Percentiles rank a stretch among this genome's conserved stretches.
Conservation (phyloP, 257 asterid genomes). For the Cordia subcordata region DNA sequence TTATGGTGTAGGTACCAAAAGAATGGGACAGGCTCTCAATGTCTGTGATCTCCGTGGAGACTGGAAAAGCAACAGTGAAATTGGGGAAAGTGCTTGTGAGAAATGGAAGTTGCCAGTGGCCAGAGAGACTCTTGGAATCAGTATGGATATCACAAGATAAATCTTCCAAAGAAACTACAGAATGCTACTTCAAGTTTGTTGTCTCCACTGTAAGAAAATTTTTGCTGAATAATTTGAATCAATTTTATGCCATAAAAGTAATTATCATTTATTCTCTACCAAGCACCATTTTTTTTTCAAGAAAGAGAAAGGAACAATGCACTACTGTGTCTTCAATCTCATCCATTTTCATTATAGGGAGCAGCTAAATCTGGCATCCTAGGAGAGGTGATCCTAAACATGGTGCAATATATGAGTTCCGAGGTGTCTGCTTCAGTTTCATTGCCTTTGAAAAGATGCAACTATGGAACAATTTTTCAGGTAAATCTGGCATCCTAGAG, state of each 20-base stretch:
- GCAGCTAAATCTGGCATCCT: constrained; percentile 66
- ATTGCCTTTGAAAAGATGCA: constrained; percentile 68
- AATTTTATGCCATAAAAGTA: not conserved
- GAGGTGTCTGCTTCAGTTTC: constrained; percentile 52
- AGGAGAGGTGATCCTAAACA: constrained; percentile 67
- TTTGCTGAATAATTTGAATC: not conserved
- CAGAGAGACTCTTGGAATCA: constrained; percentile 65
- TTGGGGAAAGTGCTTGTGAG: constrained; percentile 61
- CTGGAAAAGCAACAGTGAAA: constrained; percentile 65
- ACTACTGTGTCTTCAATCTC: too few relatives aligned
- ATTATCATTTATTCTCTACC: not conserved
- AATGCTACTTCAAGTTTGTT: constrained; percentile 59
- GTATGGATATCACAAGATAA: constrained; percentile 47
- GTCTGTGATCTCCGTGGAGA: constrained; percentile 52
- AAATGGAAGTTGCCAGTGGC: constrained; percentile 79
- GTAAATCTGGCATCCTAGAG: constrained; percentile 17
- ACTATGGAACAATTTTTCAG: constrained; percentile 67
- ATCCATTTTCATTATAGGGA: too few relatives aligned
- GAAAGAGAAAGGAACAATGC: not conserved
- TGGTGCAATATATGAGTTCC: constrained; percentile 47
- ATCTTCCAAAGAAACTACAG: constrained; percentile 51
- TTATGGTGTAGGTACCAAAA: constrained; percentile 68
- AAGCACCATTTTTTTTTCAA: not conserved
- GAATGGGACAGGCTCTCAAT: constrained; percentile 87
- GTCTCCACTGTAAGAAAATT: constrained; percentile 53